phyloP scores from a whole-genome alignment of 2,329 filamentous ascomycete genomes.

The Beauveria sp. region DNA sequence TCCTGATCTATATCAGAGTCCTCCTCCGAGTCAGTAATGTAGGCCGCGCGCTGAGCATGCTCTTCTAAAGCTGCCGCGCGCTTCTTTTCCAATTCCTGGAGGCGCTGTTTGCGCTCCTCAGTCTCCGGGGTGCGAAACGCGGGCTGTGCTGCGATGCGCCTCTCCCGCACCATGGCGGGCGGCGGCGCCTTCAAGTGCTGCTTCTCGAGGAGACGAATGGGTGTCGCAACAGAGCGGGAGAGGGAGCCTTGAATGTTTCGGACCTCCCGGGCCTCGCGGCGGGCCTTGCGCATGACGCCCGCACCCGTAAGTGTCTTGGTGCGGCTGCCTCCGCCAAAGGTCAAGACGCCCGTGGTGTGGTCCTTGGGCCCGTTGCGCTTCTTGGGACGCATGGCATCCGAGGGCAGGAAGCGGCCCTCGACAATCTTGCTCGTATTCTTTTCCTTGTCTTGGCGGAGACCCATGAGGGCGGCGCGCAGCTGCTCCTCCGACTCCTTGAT shows the following conservation, averaged over 20 bases:
- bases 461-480: constrained; percentile 49
- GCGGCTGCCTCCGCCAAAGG: constrained; percentile 40
- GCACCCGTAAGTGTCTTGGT: constrained; percentile 45
- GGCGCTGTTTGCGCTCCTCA: constrained; percentile 13
- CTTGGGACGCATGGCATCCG: constrained; percentile 22
- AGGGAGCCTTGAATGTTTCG: constrained; percentile 39
- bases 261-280: constrained; percentile 49
- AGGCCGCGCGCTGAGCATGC: constrained; percentile 29
- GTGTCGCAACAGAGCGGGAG: constrained; percentile 23
- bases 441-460: constrained; percentile 49
- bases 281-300: constrained; percentile 48
- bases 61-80: constrained; percentile 20
- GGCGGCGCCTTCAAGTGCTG: constrained; percentile 40
- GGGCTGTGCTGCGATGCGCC: constrained; percentile 37
- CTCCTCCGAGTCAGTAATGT: constrained; percentile 35
- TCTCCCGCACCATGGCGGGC: constrained; percentile 45
- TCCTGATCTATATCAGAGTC: constrained; percentile 17
- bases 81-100: constrained; percentile 18
- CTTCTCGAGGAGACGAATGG: constrained; percentile 25
- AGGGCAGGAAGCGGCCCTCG: constrained; percentile 39
- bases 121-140: constrained; percentile 21
- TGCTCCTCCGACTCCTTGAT: constrained; percentile 52
- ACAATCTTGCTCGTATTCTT: constrained; percentile 52
- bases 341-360: constrained; percentile 26
- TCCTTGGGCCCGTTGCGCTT: constrained; percentile 23